A percentile compares a stretch with the other conserved stretches of the same genome.
These are phyloP conservation scores for Calonectria montana DNA, from an alignment of 2,329 filamentous ascomycete species.

Conservation along the genomic window DNA sequence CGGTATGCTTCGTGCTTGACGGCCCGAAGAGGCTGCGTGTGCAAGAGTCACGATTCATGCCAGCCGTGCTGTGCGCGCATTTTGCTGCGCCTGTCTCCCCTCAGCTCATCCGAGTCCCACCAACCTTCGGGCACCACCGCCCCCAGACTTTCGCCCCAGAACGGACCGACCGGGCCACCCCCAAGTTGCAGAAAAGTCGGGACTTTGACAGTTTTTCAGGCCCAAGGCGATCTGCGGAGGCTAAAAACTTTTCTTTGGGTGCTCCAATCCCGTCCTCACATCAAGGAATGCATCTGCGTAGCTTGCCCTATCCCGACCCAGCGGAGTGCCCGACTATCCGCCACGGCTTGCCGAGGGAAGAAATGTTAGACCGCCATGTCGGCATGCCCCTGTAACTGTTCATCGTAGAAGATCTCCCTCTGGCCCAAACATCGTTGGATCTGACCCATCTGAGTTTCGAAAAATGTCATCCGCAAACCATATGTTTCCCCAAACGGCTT, in stretches of 20 bases:
- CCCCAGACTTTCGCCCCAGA: slow-evolving; percentile 8
- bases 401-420: neutral
- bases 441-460: neutral
- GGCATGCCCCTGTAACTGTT: slow-evolving; percentile 1
- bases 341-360: neutral
- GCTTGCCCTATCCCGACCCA: neutral
- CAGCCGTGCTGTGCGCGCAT: neutral
- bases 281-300: neutral
- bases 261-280: neutral
- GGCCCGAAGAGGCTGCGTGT: neutral
- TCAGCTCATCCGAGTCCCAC: neutral
- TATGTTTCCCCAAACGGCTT: neutral
- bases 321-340: neutral
- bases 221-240: neutral
- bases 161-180: slow-evolving; percentile 6
- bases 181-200: slow-evolving; percentile 2
- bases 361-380: slow-evolving; percentile 1
- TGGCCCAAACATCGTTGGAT: neutral
- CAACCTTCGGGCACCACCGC: slow-evolving; percentile 11
- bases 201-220: slow-evolving; percentile 4
- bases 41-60: slow-evolving; percentile 8
- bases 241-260: slow-evolving; percentile 3
- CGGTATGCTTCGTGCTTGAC: neutral
- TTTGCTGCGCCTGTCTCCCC: neutral
- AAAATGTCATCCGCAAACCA: neutral